Percentiles rank a stretch among this genome's conserved stretches.
Conservation (phyloP, 176 grass and related monocot genomes). For the Hyparrhenia diplandra region DNA sequence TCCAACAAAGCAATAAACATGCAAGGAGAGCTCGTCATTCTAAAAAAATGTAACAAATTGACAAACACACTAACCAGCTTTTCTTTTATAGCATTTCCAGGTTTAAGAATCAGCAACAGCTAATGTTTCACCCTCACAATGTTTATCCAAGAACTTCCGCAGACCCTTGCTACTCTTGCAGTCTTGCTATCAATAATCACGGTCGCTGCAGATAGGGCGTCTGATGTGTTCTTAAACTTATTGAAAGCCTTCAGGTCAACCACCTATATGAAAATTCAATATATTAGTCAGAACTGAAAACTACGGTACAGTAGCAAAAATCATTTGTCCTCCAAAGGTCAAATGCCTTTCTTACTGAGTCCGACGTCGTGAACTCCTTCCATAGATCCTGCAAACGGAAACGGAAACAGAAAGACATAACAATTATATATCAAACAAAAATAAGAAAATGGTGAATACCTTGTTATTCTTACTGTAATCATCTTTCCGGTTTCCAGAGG, state of each 20-base stretch:
- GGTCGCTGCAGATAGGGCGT: slow-evolving; percentile 74
- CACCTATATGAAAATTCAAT: slow-evolving; percentile 45
- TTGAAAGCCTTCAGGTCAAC: slow-evolving; percentile 93
- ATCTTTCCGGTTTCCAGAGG: slow-evolving; percentile 68
- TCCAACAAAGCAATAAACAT: slow-evolving; percentile 21
- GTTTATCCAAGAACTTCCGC: slow-evolving; percentile 71
- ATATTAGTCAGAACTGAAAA: neutral
- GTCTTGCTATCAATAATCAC: slow-evolving; percentile 89
- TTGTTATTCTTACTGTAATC: slow-evolving; percentile 82
- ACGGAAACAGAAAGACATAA: neutral
- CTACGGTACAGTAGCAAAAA: neutral
- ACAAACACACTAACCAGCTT: slow-evolving; percentile 49
- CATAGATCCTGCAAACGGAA: slow-evolving; percentile 80
- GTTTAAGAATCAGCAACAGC: slow-evolving; percentile 90
- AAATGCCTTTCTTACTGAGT: slow-evolving; percentile 70
- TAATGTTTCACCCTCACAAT: slow-evolving; percentile 81
- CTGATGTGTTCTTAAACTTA: slow-evolving; percentile 94
- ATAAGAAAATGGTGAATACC: slow-evolving; percentile 38
- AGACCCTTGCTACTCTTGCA: slow-evolving; percentile 88
- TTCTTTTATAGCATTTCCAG: slow-evolving; percentile 85
- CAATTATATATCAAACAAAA: slow-evolving; percentile 14
- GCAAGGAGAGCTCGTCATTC: neutral
- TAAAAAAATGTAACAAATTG: neutral
- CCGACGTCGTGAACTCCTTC: slow-evolving; percentile 66
- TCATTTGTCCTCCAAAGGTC: too few relatives aligned